Evolutionary conservation across 768 basidiomycete species (phyloP), one percentile per base, ranked within the genome.

Genomic region (Lyophyllum decastes): DNA sequence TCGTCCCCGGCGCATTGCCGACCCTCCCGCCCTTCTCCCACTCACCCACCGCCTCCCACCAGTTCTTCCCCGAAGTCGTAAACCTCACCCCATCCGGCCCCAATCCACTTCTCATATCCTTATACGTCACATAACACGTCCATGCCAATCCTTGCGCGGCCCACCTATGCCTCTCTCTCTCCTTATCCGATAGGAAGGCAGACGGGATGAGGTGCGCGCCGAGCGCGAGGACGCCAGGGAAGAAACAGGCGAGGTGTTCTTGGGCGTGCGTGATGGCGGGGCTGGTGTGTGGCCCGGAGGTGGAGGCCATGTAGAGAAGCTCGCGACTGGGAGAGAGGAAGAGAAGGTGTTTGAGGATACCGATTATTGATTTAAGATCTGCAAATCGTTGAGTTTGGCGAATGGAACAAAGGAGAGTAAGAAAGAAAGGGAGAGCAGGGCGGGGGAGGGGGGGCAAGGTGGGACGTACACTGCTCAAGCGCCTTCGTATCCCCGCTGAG

Each of bases 201-300:
- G n/a, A 55, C 24, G 64, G 67, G 33, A 87, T 76, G 3, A 77
- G 78, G 55, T 80, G 72, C 2, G 78, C 82, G n/a, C 87, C 88
- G 6, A 89, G 78, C 0, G 85, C 83, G 49, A 90, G 75, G 19
- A 87, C 71, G 0, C 87, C 87, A 0, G 87, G 84, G 38, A 88
- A 79, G 77, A 87, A 89, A 68, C 87, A 89, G 1, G 86, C 82
- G 24, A 89, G 78, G 63, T 90, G 88, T 66, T 90, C 87, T 54
- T 87, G 76, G 25, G 68, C 72, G 60, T 82, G 78, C 6, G 35
- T 12, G 35, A 38, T 12, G 35, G 16, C 6, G 2, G 11, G 74
- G 34, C 60, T 12, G 35, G 16, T 12, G 35, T 6, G 11, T 12
- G 11, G 74, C 33, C 60, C 54, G 27, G 56, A 61, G 17, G 72